Base-by-base conservation (phyloP, 2,329 filamentous ascomycete genomes). In the Penicillium sp. region DNA sequence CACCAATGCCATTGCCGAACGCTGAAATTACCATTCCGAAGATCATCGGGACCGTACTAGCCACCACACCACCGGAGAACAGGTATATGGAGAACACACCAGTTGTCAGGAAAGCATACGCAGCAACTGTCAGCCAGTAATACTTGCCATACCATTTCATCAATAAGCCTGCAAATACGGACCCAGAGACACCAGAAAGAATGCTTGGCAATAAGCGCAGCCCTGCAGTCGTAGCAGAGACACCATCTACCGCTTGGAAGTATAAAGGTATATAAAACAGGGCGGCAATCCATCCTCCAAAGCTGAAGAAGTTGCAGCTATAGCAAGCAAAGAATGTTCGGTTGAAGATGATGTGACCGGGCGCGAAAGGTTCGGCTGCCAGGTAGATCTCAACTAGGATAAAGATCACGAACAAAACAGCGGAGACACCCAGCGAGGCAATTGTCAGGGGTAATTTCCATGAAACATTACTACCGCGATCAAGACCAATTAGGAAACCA, bases 181-280 rank as follows among this genome's bases (percentile, higher is more conserved):
- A 89, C 2, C 88, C 88, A 3, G 72, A 70, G 3, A 92, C 88
- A 27, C 82, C 83, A 5, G 77, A 76, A 3, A 86, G 41, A 61
- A 90, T 88, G 53, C 80, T 80, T 0, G 90, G 89, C 33, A 93
- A 76, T 19, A 93, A 80, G 34, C 86, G 77, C 1, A 88, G 58
- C 1, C 89, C 89, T 4, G 88, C 84, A 53, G 79, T 72, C 0
- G 87, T 86, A 1, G 90, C 87, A 4, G 81, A 82, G 25, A 86
- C 75, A 5, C 84, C 84, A 49, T 87, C 79, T 0, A 88, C 86
- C 5, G 87, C 89, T 73, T 93, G 90, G 74, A 89, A 90, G 73
- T 88, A 91, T 2, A 93, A 78, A 1, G 90, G 88, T n/a, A 90
- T 76, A 74, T 90, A 90, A 77, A 91, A 93, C 4, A 89, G 62